Evolutionary conservation across 352 stramenopile species (phyloP).

Genomic region (Globisporangium echinulatum): DNA sequence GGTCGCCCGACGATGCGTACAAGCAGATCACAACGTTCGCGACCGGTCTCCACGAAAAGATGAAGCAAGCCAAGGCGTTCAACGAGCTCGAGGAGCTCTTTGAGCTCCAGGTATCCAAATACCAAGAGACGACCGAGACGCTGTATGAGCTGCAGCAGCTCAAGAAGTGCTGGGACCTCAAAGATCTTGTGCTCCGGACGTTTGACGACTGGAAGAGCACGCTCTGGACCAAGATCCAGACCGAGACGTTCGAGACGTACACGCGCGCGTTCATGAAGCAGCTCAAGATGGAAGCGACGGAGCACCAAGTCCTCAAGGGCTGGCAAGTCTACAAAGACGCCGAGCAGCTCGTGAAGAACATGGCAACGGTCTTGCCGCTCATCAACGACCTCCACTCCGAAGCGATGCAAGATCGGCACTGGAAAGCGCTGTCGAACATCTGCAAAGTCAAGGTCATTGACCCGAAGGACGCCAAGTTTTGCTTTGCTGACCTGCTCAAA

Average conservation of each 20-base stretch:
- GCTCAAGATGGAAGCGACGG: slow-evolving; percentile 72
- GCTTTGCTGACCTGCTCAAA: slow-evolving; percentile 78
- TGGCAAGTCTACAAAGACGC: slow-evolving; percentile 88
- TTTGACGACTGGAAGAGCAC: slow-evolving; percentile 85
- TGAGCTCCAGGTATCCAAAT: slow-evolving; percentile 83
- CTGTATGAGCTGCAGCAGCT: slow-evolving; percentile 82
- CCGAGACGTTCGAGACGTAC: slow-evolving; percentile 70
- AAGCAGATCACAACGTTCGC: slow-evolving; percentile 78
- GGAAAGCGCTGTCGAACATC: slow-evolving; percentile 81
- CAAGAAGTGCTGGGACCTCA: slow-evolving; percentile 86
- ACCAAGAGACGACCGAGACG: slow-evolving; percentile 86
- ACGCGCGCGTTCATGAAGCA: slow-evolving; percentile 82
- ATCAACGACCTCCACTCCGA: slow-evolving; percentile 95
- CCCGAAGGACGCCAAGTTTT: slow-evolving; percentile 78
- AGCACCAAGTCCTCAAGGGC: slow-evolving; percentile 81
- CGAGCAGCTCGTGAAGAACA: slow-evolving; percentile 85
- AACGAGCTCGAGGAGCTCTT: slow-evolving; percentile 86
- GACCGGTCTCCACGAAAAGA: slow-evolving; percentile 60
- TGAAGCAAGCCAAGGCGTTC: slow-evolving; percentile 77
- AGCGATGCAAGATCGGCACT: slow-evolving; percentile 93
- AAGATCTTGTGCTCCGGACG: slow-evolving; percentile 71
- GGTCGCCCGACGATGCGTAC: slow-evolving; percentile 78
- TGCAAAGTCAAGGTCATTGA: slow-evolving; percentile 87
- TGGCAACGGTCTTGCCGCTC: slow-evolving; percentile 77
- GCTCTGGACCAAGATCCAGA: slow-evolving; percentile 80